These are phyloP conservation scores for Lumnitzera littorea DNA, from an alignment of 345 rosid species.

Conservation along the genomic window DNA sequence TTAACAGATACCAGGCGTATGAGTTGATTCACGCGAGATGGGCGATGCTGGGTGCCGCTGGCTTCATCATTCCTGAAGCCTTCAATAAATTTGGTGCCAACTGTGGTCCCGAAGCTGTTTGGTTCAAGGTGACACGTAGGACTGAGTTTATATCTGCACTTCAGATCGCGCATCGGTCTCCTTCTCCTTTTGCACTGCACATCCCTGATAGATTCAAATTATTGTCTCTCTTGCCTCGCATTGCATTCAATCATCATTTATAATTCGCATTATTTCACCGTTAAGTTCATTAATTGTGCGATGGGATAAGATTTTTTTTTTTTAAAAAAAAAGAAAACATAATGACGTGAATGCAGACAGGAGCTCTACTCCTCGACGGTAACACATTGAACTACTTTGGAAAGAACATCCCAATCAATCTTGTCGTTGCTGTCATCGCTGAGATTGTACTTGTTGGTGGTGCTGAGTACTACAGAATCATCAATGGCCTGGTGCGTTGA, in stretches of 20 bases:
- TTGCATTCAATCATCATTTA: too few species aligned
- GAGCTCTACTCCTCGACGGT: constrained; percentile 95
- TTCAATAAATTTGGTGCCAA: constrained; percentile 94
- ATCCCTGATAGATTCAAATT: neutral
- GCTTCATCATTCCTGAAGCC: constrained; percentile 90
- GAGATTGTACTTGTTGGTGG: constrained; percentile 89
- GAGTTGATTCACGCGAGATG: constrained; percentile 92
- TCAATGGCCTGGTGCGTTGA: constrained; percentile 64
- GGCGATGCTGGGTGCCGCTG: constrained; percentile 99
- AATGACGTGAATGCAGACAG: constrained; percentile 47
- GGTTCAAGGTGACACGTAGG: constrained; percentile 63
- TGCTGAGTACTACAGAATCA: constrained; percentile 96
- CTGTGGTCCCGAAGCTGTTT: constrained; percentile 98
- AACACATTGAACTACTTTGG: constrained; percentile 96
- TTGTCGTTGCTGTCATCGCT: constrained; percentile 63
- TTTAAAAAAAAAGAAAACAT: too few species aligned
- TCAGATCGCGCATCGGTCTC: too few species aligned
- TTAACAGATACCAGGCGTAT: constrained; percentile 71
- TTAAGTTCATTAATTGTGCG: too few species aligned
- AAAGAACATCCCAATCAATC: constrained; percentile 83
- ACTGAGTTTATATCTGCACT: too few species aligned
- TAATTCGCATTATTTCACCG: too few species aligned
- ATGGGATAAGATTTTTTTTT: too few species aligned
- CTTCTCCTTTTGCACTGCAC: neutral
- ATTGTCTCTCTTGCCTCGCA: too few species aligned